Conservation (phyloP, 257 asterid species). For the Thymus quinquecostatus region DNA sequence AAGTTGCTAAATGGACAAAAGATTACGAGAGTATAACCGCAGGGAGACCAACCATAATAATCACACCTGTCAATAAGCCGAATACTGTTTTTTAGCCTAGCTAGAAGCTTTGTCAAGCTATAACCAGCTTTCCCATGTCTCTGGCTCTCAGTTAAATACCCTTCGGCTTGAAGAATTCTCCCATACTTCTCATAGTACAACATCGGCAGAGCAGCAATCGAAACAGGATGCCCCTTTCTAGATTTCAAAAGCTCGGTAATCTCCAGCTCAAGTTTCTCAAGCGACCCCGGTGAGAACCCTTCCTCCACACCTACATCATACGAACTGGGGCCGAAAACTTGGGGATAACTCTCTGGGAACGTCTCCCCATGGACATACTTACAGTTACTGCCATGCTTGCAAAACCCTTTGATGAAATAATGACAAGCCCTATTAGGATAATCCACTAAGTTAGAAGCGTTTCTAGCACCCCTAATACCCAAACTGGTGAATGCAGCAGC, state of each 20-base stretch:
- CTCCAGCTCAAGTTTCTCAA: conserved; percentile 68
- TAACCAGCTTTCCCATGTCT: conserved; percentile 85
- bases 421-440: conserved; percentile 65
- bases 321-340: conserved; percentile 41
- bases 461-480: conserved; percentile 47
- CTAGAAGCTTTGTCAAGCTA: conserved; percentile 86
- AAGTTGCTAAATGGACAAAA: not conserved
- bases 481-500: conserved; percentile 42
- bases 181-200: conserved; percentile 72
- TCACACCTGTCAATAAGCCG: conserved; percentile 72
- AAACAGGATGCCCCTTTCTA: conserved; percentile 66
- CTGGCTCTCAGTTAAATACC: conserved; percentile 90
- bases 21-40: not conserved
- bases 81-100: conserved; percentile 67
- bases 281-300: conserved; percentile 61
- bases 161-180: conserved; percentile 76
- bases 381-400: conserved; percentile 87
- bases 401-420: conserved; percentile 74
- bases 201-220: conserved; percentile 87
- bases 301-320: conserved; percentile 53
- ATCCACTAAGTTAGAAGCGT: conserved; percentile 39
- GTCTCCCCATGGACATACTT: conserved; percentile 68
- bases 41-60: not conserved
- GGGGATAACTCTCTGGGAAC: conserved; percentile 43
- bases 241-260: conserved; percentile 72